A percentile compares a stretch with the other conserved stretches of the same genome.
These are phyloP conservation scores for Dendrobium nobile DNA, from an alignment of 106 monocot species.

Conservation along the genomic window DNA sequence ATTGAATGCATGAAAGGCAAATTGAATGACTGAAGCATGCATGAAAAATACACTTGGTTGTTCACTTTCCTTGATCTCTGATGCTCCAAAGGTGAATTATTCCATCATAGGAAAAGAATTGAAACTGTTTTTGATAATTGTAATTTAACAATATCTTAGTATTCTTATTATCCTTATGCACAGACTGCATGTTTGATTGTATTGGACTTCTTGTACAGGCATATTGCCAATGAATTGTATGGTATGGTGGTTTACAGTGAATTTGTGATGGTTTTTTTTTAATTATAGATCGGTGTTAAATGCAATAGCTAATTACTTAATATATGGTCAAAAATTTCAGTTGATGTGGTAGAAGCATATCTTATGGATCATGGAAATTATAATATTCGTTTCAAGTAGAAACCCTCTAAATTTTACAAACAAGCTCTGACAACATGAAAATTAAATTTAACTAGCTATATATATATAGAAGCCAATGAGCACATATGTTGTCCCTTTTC, in stretches of 20 bases:
- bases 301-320: neutral
- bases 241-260: neutral
- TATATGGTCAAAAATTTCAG: neutral
- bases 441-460: neutral
- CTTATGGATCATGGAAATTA: conserved; percentile 2
- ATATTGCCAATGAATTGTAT: neutral
- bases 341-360: neutral
- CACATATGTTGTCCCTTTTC: neutral
- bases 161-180: neutral
- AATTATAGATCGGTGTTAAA: neutral
- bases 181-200: neutral
- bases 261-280: neutral
- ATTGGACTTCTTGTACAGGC: neutral
- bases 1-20: neutral
- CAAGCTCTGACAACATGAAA: neutral
- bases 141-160: neutral
- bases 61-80: neutral
- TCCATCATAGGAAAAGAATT: neutral
- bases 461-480: neutral
- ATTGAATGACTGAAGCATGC: neutral
- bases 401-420: neutral
- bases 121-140: neutral
- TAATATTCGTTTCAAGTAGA: neutral
- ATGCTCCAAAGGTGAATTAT: neutral
- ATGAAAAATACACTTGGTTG: neutral